Percentiles rank a stretch among this genome's conserved stretches.
These are phyloP conservation scores for Rosa persica DNA, from an alignment of 306 rosid genomes.

Conservation along the genomic window DNA sequence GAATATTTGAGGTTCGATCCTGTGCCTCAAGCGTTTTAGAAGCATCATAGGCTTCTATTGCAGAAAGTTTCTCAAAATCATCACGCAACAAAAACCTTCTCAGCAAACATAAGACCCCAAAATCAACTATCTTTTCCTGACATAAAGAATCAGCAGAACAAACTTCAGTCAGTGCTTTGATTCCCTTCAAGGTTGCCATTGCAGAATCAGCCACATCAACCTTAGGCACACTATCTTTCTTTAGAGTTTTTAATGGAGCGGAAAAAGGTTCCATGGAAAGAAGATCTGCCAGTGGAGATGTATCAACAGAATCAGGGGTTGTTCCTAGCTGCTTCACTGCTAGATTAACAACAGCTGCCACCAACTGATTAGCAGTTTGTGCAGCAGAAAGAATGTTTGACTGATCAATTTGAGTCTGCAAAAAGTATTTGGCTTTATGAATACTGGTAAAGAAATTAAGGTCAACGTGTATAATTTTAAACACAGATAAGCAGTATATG, in stretches of 20 bases:
- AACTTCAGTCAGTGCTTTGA: constrained; percentile 83
- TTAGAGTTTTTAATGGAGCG: constrained; percentile 62
- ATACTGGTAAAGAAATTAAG: not conserved
- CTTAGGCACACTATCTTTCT: constrained; percentile 63
- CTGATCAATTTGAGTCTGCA: constrained; percentile 86
- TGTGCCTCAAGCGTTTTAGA: constrained; percentile 64
- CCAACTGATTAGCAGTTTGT: constrained; percentile 73
- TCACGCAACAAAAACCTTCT: constrained; percentile 79
- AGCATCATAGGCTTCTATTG: constrained; percentile 87
- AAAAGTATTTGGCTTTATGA: constrained; percentile 29
- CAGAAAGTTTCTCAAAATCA: constrained; percentile 93
- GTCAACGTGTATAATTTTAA: not conserved
- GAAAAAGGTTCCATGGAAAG: constrained; percentile 73
- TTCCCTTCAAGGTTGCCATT: constrained; percentile 83
- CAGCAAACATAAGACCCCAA: constrained; percentile 75
- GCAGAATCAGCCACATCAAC: constrained; percentile 95
- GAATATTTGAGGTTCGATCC: constrained; percentile 47
- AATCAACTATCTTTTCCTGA: constrained; percentile 63
- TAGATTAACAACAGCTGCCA: constrained; percentile 75
- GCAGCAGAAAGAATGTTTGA: constrained; percentile 70
- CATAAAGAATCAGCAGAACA: constrained; percentile 59
- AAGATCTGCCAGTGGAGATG: constrained; percentile 74
- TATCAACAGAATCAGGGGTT: constrained; percentile 49
- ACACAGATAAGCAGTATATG: constrained; percentile 12
- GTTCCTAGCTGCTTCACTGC: constrained; percentile 60